These are phyloP conservation scores for Colletotrichum orchidophilum DNA, from an alignment of 2,329 filamentous ascomycete species.

Conservation along the genomic window DNA sequence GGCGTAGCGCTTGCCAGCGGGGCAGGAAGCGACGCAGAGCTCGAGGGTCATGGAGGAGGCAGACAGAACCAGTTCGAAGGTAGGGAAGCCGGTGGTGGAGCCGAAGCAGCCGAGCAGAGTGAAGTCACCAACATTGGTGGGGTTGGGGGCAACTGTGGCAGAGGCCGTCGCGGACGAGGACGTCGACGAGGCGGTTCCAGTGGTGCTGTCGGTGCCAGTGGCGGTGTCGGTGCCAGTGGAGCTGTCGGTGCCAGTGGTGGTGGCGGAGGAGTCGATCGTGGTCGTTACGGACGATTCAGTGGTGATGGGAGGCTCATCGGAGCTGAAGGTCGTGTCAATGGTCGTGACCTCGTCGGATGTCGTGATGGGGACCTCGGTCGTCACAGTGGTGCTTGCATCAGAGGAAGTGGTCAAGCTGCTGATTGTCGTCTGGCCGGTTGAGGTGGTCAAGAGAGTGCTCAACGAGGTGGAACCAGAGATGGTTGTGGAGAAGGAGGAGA, in stretches of 20 bases:
- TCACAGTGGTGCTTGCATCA: background rate
- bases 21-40: slow-evolving; percentile 39
- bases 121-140: slow-evolving; percentile 33
- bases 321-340: background rate
- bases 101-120: slow-evolving; percentile 41
- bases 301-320: background rate
- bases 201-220: background rate
- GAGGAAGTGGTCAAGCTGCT: background rate
- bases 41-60: slow-evolving; percentile 36
- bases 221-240: background rate
- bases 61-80: slow-evolving; percentile 35
- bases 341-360: background rate
- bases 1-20: slow-evolving; percentile 23
- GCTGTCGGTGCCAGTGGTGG: background rate
- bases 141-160: slow-evolving; percentile 17
- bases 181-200: background rate
- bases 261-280: background rate
- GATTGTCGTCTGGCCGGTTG: background rate
- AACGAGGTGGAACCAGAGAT: background rate
- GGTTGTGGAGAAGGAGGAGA: background rate
- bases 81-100: slow-evolving; percentile 40
- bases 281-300: background rate
- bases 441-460: background rate
- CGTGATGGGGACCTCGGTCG: background rate
- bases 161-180: background rate